These are phyloP conservation scores for Saraca asoca DNA, from an alignment of 331 rosid genomes.

Conservation along the genomic window DNA sequence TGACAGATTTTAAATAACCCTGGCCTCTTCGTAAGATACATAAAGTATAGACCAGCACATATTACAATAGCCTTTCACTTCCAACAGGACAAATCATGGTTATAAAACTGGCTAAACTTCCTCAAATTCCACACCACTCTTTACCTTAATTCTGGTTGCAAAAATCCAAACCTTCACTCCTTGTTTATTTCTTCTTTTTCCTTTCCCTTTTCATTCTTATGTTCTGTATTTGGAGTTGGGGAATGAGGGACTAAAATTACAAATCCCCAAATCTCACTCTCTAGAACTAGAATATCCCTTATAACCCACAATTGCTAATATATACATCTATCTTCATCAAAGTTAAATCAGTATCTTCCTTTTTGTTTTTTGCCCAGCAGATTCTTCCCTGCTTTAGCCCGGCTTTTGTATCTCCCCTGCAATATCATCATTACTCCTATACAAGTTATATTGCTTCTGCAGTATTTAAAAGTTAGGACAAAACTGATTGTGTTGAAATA, in stretches of 20 bases:
- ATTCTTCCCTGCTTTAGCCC: too few species aligned
- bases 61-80: not conserved
- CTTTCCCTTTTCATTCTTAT: not conserved
- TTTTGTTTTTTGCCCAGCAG: too few species aligned
- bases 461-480: constrained; percentile 31
- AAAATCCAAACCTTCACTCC: constrained; percentile 30
- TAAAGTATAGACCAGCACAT: not conserved
- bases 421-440: too few species aligned
- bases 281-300: too few species aligned
- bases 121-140: constrained; percentile 16
- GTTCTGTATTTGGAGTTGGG: too few species aligned
- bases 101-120: not conserved
- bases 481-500: constrained; percentile 41
- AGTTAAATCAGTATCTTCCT: too few species aligned
- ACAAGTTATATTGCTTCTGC: constrained; percentile 9
- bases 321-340: too few species aligned
- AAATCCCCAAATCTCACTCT: too few species aligned
- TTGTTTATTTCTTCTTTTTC: not conserved
- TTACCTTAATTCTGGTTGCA: constrained; percentile 4
- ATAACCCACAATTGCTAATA: too few species aligned
- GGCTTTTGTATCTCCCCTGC: too few species aligned
- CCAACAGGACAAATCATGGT: constrained; percentile 5
- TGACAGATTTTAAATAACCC: not conserved
- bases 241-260: too few species aligned
- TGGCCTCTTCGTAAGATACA: not conserved